A percentile compares a stretch with the other conserved stretches of the same genome.
Evolutionary conservation across 1,139 yeast genomes (phyloP).

Genomic region (Suhomyces yuchorum): DNA sequence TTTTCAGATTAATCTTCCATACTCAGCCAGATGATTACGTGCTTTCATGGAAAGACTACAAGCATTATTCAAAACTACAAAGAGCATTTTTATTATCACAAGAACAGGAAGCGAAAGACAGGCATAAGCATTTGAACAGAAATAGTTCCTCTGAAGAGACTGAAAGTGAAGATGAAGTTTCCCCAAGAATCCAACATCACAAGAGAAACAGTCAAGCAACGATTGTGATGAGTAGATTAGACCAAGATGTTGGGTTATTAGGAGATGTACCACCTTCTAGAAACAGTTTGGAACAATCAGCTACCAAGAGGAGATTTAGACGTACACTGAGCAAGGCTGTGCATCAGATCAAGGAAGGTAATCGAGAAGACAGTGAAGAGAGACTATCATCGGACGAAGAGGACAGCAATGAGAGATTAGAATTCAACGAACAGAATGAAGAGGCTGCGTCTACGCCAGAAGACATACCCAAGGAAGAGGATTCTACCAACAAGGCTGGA

Average conservation of each 20-base stretch:
- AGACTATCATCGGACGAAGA: conserved; percentile 5
- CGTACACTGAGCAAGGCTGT: conserved; percentile 10
- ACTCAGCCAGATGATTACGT: conserved; percentile 94
- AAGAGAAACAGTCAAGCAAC: conserved; percentile 28
- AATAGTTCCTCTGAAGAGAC: conserved; percentile 18
- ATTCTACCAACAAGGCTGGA: not conserved
- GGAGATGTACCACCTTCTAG: conserved; percentile 41
- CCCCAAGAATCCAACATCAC: conserved; percentile 1
- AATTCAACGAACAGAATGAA: not conserved
- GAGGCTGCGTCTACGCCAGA: not conserved
- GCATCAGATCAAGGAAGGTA: conserved; percentile 7
- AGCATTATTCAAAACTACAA: conserved; percentile 59
- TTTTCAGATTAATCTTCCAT: conserved; percentile 84
- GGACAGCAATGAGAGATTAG: not conserved
- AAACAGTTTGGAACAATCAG: conserved; percentile 6
- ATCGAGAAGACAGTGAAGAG: conserved; percentile 9
- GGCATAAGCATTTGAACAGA: conserved; percentile 19
- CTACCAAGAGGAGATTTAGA: conserved; percentile 16
- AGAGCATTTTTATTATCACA: conserved; percentile 60
- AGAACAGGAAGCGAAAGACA: conserved; percentile 35
- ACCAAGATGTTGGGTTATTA: conserved; percentile 39
- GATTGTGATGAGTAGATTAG: conserved; percentile 28
- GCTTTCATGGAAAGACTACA: conserved; percentile 85
- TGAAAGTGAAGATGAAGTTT: conserved; percentile 20
- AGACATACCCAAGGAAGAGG: not conserved